Base-by-base conservation (phyloP, 2,329 filamentous ascomycete genomes). In the Cordyceps militaris region DNA sequence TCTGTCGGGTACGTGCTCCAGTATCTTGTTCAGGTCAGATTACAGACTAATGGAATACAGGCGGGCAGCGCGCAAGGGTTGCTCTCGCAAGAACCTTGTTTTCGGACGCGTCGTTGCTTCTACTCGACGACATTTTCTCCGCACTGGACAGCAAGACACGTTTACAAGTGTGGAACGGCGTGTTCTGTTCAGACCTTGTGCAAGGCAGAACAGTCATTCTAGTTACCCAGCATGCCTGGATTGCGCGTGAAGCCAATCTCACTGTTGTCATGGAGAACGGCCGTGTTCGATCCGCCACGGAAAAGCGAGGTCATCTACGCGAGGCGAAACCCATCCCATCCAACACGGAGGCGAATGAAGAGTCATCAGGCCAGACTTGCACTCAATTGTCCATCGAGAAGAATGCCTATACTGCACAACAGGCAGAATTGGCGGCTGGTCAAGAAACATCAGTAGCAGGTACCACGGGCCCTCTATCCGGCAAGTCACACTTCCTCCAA, bases 101-200 rank as follows among this genome's bases (percentile, higher is more conserved):
- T 65, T 83, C 80, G 1, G 77, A 77, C 54, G 75, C 81, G 0
- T 71, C 78, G 1, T 70, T 83, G 1, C 69, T 84, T 24, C 69
- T 85, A 0, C 74, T 85, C 1, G 82, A 85, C 61, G 82, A 85
- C 57, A 74, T 84, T 2, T 82, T 85, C 62, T 81, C 81, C 1
- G 82, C 82, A 0, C 71, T 85, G 0, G 82, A 85, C 63, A 75
- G 80, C n/a, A 81, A 81, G 61, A 85, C 82, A 0, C 76, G 79
- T 1, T 76, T 78, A 16, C 70, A 73, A 2, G 72, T 85, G 1
- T 84, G 81, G 76, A 75, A 81, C 57, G 70, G 76, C 56, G 83
- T 79, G 62, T 84, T 85, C 63, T 83, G 81, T 58, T 72, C 74
- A 44, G 78, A 80, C 50, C 65, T 85, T 28, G 71, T 85, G 6